Evolutionary conservation across 345 rosid species (phyloP), one percentile per base, ranked within the genome.

Genomic region (Arabidopsis arenosa): DNA sequence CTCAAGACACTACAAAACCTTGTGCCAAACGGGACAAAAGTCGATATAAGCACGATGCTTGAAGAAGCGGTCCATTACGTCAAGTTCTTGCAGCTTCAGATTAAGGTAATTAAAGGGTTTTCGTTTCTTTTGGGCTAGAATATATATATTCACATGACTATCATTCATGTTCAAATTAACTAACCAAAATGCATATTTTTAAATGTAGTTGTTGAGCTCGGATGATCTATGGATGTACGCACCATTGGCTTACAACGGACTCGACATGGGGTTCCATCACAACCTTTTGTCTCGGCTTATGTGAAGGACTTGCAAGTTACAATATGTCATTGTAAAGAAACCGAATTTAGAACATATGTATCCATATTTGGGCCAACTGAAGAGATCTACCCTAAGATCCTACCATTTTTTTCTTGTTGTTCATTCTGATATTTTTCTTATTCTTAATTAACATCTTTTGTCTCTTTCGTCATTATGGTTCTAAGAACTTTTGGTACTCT

Each of bases 191-290:
- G 2, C 9, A 32, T 33, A 26, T 66, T 64, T 66, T 72, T 47
- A 26, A 35, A 58, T 86, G 83, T 76, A 94, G 98, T 84, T 94
- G 23, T 80, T 94, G 70, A 94, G 99, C 88, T 92, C 97, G 9
- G 97, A 94, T 83, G 96, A 94, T 21, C 74, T 92, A 49, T 94
- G 99, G 99, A 94, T 94, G 97, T 90, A 89, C 44, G 97, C 97
- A 47, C 99, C 99, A 32, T 75, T 94, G 15, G 97, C 97, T 78
- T 89, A 86, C 89, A 94, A 90, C 68, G 98, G 96, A 32, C 56
- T 90, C 1, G 98, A 92, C 65, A 79, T 86, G 77, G 94, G 93
- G 53, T 89, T 92, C 74, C 81, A 90, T 85, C 83, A 79, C 75
- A 90, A 86, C 79, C 73, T 90, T 71, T 83, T 89, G 78, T 52